A percentile compares a stretch with the other conserved stretches of the same genome.
Evolutionary conservation across 2,329 filamentous ascomycete species (phyloP).

Genomic region (Cladosporium sp.): DNA sequence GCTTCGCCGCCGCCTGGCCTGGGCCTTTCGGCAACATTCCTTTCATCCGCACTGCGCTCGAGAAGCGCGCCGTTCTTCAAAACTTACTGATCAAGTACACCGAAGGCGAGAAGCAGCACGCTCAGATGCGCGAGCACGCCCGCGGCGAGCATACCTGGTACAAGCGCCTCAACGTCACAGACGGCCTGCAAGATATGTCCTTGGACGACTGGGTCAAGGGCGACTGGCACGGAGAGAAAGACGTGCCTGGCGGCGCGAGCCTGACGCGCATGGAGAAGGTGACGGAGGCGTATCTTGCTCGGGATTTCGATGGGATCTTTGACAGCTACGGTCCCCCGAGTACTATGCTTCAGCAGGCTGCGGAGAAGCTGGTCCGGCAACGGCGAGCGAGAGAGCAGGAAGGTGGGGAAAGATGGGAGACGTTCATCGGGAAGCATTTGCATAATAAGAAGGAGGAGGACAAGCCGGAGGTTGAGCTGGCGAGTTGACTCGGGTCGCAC

Average conservation of each 20-base stretch:
- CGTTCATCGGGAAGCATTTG: constrained; percentile 24
- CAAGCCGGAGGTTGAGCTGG: not conserved
- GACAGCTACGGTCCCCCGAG: constrained; percentile 41
- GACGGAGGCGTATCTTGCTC: constrained; percentile 34
- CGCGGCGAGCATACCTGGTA: constrained; percentile 46
- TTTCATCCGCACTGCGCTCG: constrained; percentile 39
- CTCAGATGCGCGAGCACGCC: constrained; percentile 41
- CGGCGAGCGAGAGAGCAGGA: constrained; percentile 36
- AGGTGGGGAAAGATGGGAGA: constrained; percentile 29
- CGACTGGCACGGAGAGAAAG: constrained; percentile 31
- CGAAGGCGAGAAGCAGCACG: constrained; percentile 44
- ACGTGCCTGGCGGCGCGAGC: constrained; percentile 25
- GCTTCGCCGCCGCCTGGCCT: constrained; percentile 42
- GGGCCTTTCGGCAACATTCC: constrained; percentile 38
- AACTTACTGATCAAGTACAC: constrained; percentile 48
- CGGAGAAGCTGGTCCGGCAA: constrained; percentile 43
- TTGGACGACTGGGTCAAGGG: constrained; percentile 44
- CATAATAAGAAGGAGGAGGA: not conserved
- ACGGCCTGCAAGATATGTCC: constrained; percentile 40
- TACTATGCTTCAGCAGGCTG: constrained; percentile 40
- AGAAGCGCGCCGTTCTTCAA: constrained; percentile 45
- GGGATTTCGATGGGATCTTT: constrained; percentile 32
- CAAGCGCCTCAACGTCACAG: constrained; percentile 43
- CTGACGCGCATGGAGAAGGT: constrained; percentile 41
- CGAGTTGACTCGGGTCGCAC: not conserved